Percentiles rank a stretch among this genome's conserved stretches.
phyloP scores from a whole-genome alignment of 495 filamentous ascomycete species.

The Podospora conica region DNA sequence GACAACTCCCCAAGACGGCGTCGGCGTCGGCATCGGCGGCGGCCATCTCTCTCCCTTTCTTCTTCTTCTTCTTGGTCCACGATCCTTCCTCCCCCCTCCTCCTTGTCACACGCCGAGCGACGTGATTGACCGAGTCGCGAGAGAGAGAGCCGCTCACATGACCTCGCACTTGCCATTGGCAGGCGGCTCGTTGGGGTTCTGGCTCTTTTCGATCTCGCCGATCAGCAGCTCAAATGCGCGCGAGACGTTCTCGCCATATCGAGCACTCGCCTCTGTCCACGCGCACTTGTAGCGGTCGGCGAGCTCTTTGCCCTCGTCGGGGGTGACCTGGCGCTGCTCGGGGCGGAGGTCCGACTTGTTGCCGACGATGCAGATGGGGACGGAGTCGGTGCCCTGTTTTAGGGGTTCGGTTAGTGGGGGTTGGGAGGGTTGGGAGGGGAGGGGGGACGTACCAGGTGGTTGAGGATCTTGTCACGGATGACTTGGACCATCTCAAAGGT shows the following conservation, averaged over 20 bases:
- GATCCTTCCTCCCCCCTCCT: not conserved
- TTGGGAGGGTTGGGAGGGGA: not conserved
- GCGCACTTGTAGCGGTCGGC: slow-evolving; percentile 83
- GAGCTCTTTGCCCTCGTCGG: slow-evolving; percentile 74
- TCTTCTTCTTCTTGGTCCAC: not conserved
- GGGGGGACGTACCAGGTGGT: slow-evolving; percentile 64
- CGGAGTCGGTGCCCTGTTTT: slow-evolving; percentile 76
- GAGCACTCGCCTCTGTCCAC: slow-evolving; percentile 90
- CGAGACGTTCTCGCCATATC: slow-evolving; percentile 86
- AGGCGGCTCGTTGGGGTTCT: slow-evolving; percentile 80
- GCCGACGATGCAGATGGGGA: slow-evolving; percentile 89
- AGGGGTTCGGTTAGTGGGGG: not conserved
- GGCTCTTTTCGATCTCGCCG: slow-evolving; percentile 86
- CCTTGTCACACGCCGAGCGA: not conserved
- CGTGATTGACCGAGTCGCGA: not conserved
- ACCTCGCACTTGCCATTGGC: slow-evolving; percentile 72
- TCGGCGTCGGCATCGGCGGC: too few relatives aligned
- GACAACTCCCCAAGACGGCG: not conserved
- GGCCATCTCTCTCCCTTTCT: not conserved
- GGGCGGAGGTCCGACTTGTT: slow-evolving; percentile 94
- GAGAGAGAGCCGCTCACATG: slow-evolving; percentile 53
- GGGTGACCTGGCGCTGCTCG: slow-evolving; percentile 85
- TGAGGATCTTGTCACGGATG: slow-evolving; percentile 94
- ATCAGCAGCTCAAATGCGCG: slow-evolving; percentile 95
- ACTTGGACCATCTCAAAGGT: slow-evolving; percentile 96